A percentile compares a stretch with the other conserved stretches of the same genome.
Conservation (phyloP, 2,329 filamentous ascomycete species). For the Diaporthe ampelina region DNA sequence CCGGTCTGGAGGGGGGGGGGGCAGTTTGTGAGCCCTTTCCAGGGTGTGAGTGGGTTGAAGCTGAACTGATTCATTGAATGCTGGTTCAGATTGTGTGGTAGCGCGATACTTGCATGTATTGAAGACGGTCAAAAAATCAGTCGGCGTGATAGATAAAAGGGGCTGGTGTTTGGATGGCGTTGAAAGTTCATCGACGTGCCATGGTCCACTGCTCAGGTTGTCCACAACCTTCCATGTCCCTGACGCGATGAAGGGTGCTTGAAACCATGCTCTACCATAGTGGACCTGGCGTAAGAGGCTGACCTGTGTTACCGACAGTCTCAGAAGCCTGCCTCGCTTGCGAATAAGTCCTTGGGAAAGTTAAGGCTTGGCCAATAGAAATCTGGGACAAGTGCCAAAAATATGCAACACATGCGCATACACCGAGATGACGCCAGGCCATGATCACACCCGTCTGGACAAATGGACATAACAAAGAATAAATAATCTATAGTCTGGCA, state of each 20-base stretch:
- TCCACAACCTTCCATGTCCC: neutral
- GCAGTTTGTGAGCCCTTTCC: too few relatives aligned
- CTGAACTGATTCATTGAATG: neutral
- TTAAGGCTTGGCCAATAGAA: too few relatives aligned
- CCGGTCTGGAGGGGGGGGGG: neutral
- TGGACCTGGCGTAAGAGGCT: neutral
- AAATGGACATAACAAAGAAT: neutral
- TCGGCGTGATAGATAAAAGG: neutral
- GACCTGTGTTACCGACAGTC: too few relatives aligned
- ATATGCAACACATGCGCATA: neutral
- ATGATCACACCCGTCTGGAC: neutral
- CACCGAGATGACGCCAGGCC: neutral
- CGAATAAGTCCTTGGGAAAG: too few relatives aligned
- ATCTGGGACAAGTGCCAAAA: neutral
- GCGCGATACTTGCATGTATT: neutral
- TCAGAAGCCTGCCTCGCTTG: neutral
- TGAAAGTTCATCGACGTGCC: neutral
- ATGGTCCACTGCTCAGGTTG: neutral
- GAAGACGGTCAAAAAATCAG: neutral
- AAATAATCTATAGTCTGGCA: conserved; percentile 19
- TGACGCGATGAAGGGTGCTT: neutral
- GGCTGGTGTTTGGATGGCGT: too few relatives aligned
- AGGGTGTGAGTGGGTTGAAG: too few relatives aligned
- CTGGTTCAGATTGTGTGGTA: neutral
- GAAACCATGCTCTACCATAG: neutral